Evolutionary conservation across 2,329 filamentous ascomycete genomes (phyloP).

Genomic region (Phialocephala subalpina): DNA sequence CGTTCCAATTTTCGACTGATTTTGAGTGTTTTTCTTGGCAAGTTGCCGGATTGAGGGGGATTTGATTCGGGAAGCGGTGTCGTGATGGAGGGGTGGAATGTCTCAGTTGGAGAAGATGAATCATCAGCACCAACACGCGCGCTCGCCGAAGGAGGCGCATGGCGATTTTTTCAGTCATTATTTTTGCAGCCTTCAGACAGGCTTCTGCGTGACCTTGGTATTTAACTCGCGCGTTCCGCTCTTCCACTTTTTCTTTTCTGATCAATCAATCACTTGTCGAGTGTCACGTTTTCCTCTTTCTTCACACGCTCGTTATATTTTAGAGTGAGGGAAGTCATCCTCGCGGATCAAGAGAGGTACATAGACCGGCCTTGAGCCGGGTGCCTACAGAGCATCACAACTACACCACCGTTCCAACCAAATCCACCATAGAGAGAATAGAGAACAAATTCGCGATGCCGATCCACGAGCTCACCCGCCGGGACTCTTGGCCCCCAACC

Average conservation of each 20-base stretch:
- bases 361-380: conserved; percentile 45
- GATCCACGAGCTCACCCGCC: conserved; percentile 40
- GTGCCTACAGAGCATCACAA: conserved; percentile 13
- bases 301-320: conserved; percentile 14
- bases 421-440: not conserved
- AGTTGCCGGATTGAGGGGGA: not conserved
- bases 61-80: not conserved
- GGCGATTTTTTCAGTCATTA: conserved; percentile 13
- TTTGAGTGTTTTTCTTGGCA: not conserved
- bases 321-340: conserved; percentile 5
- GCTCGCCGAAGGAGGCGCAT: conserved; percentile 36
- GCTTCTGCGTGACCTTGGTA: conserved; percentile 39
- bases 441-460: conserved; percentile 35
- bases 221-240: conserved; percentile 22
- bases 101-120: conserved; percentile 29
- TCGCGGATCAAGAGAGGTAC: conserved; percentile 21
- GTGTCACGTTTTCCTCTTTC: conserved; percentile 9
- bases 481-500: conserved; percentile 46
- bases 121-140: conserved; percentile 41
- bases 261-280: conserved; percentile 15
- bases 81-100: conserved; percentile 28
- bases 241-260: conserved; percentile 25
- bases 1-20: not conserved
- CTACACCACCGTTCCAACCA: conserved; percentile 7
- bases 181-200: conserved; percentile 27